Base-by-base conservation (phyloP, 1,284 basidiomycete species). In the Rhodotorula sp. region DNA sequence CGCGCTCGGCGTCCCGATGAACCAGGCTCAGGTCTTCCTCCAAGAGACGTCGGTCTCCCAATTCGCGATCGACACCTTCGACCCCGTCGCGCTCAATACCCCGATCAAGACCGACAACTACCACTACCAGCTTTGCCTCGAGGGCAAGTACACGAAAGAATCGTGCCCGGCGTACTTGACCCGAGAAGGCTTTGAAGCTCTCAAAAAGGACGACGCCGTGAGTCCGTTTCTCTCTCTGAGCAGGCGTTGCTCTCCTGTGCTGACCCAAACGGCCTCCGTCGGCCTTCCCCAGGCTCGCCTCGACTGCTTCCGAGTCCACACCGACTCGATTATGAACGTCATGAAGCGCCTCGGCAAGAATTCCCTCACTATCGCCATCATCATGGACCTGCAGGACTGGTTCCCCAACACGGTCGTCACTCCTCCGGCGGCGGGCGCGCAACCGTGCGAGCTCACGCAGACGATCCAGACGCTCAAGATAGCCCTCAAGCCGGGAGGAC, bases 351-450 rank as follows among this genome's bases (percentile, higher is more conserved):
- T 76, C 43, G 72, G 67, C 8, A 49, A 49, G 8, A 83, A 81
- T 60, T 86, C 85, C 23, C 82, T 91, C 52, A 89, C 89, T 48
- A 86, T 87, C 57, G 85, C 87, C 16, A 86, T 92, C 68, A 84
- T 91, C 66, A 92, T 93, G 91, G 91, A 92, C 80, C 89, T 90
- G 71, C 85, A 91, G 74, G 90, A 91, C 78, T 90, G 85, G 90
- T 91, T 90, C 80, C 81, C 85, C 47, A 87, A 87, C 3, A 87
- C 84, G 0, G 80, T 85, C n/a, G 82, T 83, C 6, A 76, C 75
- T 26, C 63, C 80, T 52, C 47, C 52, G 29, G 34, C 48, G 46
- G 48, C 16, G 26, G 64, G 34, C 16, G 15, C 12, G 31, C 48
- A 59, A 81, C 21, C 80, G 77, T 67, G 82, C 76, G 81, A 82